These are phyloP conservation scores for Collariella sp. DNA, from an alignment of 495 filamentous ascomycete genomes.

Conservation along the genomic window DNA sequence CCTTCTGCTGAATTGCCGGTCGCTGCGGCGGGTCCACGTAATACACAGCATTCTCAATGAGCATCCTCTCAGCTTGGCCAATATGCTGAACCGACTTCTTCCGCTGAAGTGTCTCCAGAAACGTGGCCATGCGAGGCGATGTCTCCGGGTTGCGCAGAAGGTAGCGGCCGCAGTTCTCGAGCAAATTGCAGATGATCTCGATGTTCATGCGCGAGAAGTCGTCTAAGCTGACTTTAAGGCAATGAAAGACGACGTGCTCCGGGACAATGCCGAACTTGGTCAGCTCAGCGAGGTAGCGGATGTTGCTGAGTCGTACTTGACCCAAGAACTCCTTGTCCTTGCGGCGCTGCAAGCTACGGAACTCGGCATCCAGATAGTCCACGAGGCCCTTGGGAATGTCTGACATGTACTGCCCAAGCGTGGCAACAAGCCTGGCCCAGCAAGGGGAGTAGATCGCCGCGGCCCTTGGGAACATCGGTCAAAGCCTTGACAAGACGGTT, in stretches of 20 bases:
- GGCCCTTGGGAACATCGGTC: conserved; percentile 88
- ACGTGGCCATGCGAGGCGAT: conserved; percentile 81
- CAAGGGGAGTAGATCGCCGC: conserved; percentile 83
- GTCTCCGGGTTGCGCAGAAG: conserved; percentile 90
- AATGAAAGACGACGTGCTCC: conserved; percentile 98
- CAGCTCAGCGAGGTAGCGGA: conserved; percentile 91
- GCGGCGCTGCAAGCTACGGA: conserved; percentile 92
- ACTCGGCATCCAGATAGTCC: conserved; percentile 91
- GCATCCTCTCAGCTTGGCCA: conserved; percentile 92
- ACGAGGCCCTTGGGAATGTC: conserved; percentile 90
- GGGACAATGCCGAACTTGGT: conserved; percentile 98
- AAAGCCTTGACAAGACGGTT: conserved; percentile 89
- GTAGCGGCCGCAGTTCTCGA: conserved; percentile 96
- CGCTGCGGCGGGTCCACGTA: conserved; percentile 94
- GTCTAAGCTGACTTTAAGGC: conserved; percentile 92
- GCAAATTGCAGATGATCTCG: conserved; percentile 93
- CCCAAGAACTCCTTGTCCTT: conserved; percentile 97
- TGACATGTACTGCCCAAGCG: conserved; percentile 84
- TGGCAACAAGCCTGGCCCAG: conserved; percentile 88
- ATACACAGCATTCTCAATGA: conserved; percentile 97
- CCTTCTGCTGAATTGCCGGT: conserved; percentile 91
- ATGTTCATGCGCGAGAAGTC: conserved; percentile 98
- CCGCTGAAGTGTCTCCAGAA: conserved; percentile 86
- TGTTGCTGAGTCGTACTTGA: conserved; percentile 87
- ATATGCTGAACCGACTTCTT: conserved; percentile 95